A percentile compares a stretch with the other conserved stretches of the same genome.
phyloP scores from a whole-genome alignment of 2,329 filamentous ascomycete species.

The Karstenula rhodostoma region DNA sequence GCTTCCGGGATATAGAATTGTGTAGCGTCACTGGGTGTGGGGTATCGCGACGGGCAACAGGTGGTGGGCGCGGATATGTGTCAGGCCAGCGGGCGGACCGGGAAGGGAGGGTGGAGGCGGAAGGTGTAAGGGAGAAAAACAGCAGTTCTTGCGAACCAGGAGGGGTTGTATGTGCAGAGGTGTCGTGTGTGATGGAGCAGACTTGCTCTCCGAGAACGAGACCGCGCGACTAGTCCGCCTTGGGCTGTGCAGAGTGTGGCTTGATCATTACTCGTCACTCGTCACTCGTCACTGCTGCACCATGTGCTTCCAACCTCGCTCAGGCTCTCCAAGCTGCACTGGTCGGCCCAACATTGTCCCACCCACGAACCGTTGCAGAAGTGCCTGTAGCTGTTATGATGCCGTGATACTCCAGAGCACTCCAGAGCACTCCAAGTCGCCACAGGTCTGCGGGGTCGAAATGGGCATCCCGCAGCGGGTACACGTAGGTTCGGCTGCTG shows the following conservation, averaged over 20 bases:
- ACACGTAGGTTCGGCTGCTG: constrained; percentile 2
- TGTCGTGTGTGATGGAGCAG: constrained; percentile 19
- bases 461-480: background rate
- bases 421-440: background rate
- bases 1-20: constrained; percentile 46
- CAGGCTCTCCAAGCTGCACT: no score
- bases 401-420: background rate
- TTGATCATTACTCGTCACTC: background rate
- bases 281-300: constrained; percentile 5
- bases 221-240: constrained; percentile 12
- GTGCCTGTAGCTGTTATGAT: background rate
- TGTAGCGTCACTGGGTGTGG: constrained; percentile 37
- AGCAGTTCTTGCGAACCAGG: background rate
- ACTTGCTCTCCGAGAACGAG: constrained; percentile 5
- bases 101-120: constrained; percentile 4
- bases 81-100: constrained; percentile 9
- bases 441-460: background rate
- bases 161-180: background rate
- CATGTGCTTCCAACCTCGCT: background rate
- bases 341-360: background rate
- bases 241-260: constrained; percentile 8
- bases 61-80: constrained; percentile 14
- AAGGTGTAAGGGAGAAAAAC: background rate
- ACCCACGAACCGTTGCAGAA: background rate
- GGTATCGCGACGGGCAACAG: constrained; percentile 27